Evolutionary conservation across 2,329 filamentous ascomycete genomes (phyloP), one percentile per base, ranked within the genome.

Genomic region (Talaromyces sp.): DNA sequence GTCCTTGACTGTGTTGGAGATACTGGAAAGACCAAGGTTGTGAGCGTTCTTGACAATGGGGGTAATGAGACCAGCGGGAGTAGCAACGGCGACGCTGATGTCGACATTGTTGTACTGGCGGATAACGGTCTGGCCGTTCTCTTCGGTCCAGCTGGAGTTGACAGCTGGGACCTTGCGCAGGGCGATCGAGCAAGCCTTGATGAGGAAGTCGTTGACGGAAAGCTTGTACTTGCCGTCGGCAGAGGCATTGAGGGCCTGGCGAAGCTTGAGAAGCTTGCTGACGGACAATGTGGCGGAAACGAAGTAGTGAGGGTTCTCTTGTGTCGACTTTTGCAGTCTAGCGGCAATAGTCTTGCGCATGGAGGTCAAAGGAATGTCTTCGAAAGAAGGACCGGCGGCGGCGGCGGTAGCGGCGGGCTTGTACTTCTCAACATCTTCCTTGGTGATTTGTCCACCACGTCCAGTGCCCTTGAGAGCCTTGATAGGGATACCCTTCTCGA

Each of bases 321-420:
- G 88, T 79, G 92, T 86, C 50, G 94, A 98, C 83, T 97, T 86
- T 75, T 89, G 89, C 66, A 99, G 90, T 72, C 95, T 92, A 80
- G 83, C 88, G 79, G 95, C 95, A 79, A 99, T 99, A 71, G 91
- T 93, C 88, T 97, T 98, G 85, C 95, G 93, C 95, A 99, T 99
- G 78, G 90, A 90, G 74, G 86, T 90, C 72, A 93, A 87, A 69
- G 93, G 91, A 68, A 87, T 87, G 76, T 99, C 95, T 81, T 93
- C 89, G 81, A 91, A 98, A 66, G 86, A 81, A 67, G 92, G 85
- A 56, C 83, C 87, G 66, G 86, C 81, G 60, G 86, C 81, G 62
- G 82, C 74, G 59, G 83, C 75, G 50, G 83, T 70, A 63, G 81
- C 77, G 65, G 79, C 79, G 69, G 90, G 84, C 76, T 87, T 82